These are phyloP conservation scores for Sporobolus alterniflorus DNA, from an alignment of 202 grass and related monocot species.

Conservation along the genomic window DNA sequence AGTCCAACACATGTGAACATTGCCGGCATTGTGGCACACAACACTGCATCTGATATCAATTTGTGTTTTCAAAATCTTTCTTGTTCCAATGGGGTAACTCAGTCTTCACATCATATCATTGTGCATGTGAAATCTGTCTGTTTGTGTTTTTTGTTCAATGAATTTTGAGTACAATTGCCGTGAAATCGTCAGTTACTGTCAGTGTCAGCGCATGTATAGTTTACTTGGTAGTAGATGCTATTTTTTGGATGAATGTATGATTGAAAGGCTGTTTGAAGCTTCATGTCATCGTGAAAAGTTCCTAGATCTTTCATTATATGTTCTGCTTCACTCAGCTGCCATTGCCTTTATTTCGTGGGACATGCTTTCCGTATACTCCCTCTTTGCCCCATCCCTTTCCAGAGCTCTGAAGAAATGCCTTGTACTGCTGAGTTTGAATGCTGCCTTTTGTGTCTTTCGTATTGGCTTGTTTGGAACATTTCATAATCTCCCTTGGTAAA, in stretches of 20 bases:
- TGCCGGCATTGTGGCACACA: background rate
- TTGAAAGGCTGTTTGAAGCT: conserved; percentile 3
- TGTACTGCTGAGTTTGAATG: background rate
- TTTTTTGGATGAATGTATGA: background rate
- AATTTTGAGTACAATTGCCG: conserved; percentile 25
- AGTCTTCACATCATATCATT: background rate
- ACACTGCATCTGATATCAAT: conserved; percentile 15
- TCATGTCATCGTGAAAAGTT: conserved; percentile 16
- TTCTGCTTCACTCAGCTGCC: background rate
- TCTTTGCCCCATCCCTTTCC: background rate
- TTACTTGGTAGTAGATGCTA: background rate
- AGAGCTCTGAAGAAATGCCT: background rate
- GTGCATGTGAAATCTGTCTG: conserved; percentile 5
- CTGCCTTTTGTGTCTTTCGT: background rate
- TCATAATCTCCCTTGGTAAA: background rate
- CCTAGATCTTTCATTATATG: background rate
- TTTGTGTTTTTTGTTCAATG: conserved; percentile 5
- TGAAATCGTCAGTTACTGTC: background rate
- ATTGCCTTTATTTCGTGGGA: background rate
- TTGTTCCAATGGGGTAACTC: background rate
- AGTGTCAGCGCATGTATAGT: background rate
- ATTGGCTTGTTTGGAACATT: background rate
- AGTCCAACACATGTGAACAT: background rate
- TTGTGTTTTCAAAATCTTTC: background rate
- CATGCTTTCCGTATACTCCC: background rate